Conservation (phyloP, 2,329 filamentous ascomycete genomes). For the Fusarium globosum region DNA sequence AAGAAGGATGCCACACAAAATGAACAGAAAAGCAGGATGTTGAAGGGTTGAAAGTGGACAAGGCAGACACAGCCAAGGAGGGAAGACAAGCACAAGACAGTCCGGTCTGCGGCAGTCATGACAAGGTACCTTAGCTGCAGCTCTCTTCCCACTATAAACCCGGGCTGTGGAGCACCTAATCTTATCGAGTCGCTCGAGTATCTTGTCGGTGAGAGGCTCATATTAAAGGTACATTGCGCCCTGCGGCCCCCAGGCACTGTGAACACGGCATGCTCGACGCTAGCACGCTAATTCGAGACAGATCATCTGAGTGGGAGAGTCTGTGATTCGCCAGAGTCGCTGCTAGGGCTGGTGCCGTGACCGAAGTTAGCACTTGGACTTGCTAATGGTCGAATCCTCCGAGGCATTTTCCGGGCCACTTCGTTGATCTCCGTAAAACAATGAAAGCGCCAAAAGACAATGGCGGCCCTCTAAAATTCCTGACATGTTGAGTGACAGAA, state of each 20-base stretch:
- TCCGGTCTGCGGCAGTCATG: slow-evolving; percentile 2
- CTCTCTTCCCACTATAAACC: slow-evolving; percentile 8
- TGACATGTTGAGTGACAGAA: background rate
- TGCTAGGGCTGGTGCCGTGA: slow-evolving; percentile 18
- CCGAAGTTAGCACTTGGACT: slow-evolving; percentile 13
- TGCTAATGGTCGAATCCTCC: background rate
- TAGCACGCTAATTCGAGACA: slow-evolving; percentile 9
- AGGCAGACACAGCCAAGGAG: slow-evolving; percentile 10
- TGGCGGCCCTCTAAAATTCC: background rate
- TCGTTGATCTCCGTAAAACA: background rate
- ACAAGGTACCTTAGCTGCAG: background rate
- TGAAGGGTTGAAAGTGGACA: slow-evolving; percentile 12
- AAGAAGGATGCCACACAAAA: slow-evolving; percentile 4
- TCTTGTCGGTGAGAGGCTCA: background rate
- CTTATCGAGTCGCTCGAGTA: slow-evolving; percentile 15
- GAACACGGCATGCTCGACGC: background rate
- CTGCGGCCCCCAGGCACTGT: slow-evolving; percentile 13
- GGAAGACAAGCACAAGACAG: slow-evolving; percentile 9
- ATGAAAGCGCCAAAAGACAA: background rate
- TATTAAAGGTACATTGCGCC: slow-evolving; percentile 7
- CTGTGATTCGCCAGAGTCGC: background rate
- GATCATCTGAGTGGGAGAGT: slow-evolving; percentile 12
- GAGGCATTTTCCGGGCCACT: background rate
- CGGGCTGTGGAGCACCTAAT: slow-evolving; percentile 19
- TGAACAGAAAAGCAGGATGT: background rate